Evolutionary conservation across 1,284 basidiomycete species (phyloP).

Genomic region (Pholiota adiposa): DNA sequence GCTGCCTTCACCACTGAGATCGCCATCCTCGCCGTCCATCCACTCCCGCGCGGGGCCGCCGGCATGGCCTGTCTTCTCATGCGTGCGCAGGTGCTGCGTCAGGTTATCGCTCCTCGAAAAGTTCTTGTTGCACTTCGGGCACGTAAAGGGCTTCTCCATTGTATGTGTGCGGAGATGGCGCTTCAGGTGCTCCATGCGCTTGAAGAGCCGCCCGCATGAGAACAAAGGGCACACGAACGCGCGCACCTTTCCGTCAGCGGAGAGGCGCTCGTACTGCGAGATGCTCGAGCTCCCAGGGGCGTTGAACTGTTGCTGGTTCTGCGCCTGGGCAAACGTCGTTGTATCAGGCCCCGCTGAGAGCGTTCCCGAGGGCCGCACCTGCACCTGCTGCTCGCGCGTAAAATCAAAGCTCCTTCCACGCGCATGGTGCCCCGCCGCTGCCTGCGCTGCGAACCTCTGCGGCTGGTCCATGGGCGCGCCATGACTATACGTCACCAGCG

Average conservation of each 20-base stretch:
- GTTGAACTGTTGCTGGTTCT: neutral
- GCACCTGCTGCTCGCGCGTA: slow-evolving; percentile 7
- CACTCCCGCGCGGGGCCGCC: slow-evolving; percentile 19
- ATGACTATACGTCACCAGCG: slow-evolving; percentile 35
- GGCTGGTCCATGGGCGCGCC: slow-evolving; percentile 16
- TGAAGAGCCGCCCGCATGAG: slow-evolving; percentile 84
- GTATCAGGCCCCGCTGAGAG: slow-evolving; percentile 7
- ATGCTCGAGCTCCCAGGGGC: slow-evolving; percentile 15
- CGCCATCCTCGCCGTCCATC: slow-evolving; percentile 24
- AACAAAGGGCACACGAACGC: slow-evolving; percentile 80
- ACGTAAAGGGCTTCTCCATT: slow-evolving; percentile 82
- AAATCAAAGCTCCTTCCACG: slow-evolving; percentile 16
- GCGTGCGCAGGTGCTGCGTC: slow-evolving; percentile 81
- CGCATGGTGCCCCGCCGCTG: slow-evolving; percentile 1
- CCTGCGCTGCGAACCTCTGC: neutral
- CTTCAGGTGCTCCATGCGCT: slow-evolving; percentile 88
- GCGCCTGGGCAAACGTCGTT: slow-evolving; percentile 4
- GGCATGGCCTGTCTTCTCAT: slow-evolving; percentile 48
- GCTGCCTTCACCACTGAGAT: slow-evolving; percentile 24
- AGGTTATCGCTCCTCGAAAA: slow-evolving; percentile 89
- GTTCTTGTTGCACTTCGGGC: slow-evolving; percentile 72
- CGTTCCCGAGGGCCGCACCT: slow-evolving; percentile 6
- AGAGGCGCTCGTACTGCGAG: slow-evolving; percentile 32
- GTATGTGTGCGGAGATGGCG: slow-evolving; percentile 90
- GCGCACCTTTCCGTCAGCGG: slow-evolving; percentile 49